These are phyloP conservation scores for Trametes polyzona DNA, from an alignment of 1,284 basidiomycete genomes.

Conservation along the genomic window DNA sequence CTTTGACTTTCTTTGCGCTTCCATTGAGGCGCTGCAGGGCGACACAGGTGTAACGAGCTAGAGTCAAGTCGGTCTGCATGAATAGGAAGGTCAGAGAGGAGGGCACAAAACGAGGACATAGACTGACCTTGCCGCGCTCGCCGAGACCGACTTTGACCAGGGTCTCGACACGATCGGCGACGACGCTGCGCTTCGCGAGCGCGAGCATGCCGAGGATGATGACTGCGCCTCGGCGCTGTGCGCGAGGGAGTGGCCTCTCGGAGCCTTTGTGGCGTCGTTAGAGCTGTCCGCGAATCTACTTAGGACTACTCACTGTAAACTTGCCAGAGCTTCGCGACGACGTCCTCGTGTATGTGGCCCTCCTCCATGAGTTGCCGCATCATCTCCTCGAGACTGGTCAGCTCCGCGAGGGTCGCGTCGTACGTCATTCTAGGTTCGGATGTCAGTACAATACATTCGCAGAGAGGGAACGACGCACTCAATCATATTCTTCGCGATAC, in stretches of 20 bases:
- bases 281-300: no score
- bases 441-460: neutral
- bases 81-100: neutral
- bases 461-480: conserved; percentile 60
- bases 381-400: conserved; percentile 96
- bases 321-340: conserved; percentile 92
- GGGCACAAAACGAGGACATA: neutral
- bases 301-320: conserved; percentile 77
- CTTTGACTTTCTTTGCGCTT: conserved; percentile 97
- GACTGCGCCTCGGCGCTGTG: conserved; percentile 91
- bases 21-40: conserved; percentile 92
- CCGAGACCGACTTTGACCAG: conserved; percentile 92
- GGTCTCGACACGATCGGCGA: conserved; percentile 87
- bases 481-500: conserved; percentile 99
- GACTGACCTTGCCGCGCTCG: conserved; percentile 72
- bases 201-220: conserved; percentile 97
- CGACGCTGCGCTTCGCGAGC: conserved; percentile 79
- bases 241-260: conserved; percentile 72
- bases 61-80: conserved; percentile 77
- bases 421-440: conserved; percentile 76
- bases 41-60: conserved; percentile 94
- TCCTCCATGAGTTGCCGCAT: conserved; percentile 95
- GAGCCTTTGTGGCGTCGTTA: conserved; percentile 47
- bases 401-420: conserved; percentile 90
- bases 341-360: conserved; percentile 79